Evolutionary conservation across 345 rosid genomes (phyloP), one percentile per base, ranked within the genome.

Genomic region (Jatropha curcas): DNA sequence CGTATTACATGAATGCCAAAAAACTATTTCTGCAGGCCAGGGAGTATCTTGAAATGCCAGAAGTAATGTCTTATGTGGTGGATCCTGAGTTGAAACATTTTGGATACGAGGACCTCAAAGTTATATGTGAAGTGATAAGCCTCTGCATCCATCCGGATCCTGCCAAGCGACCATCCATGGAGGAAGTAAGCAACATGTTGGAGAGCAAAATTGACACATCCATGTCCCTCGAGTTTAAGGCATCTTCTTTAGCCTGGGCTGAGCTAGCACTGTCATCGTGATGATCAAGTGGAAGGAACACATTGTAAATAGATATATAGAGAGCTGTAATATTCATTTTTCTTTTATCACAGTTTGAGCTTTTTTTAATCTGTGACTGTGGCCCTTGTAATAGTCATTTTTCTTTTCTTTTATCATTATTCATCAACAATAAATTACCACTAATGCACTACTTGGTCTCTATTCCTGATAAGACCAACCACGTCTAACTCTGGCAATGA

Each of bases 221-320:
- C 2, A 67, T 89, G 19, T 85, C 98, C 0, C 79, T 86, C 2
- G 98, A 89, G 85, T 85, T 90, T 39, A 88, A 85, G 86, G 82
- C 98, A 7, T 88, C 98, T 31, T 87, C 98, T 67, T 79, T 92
- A 83, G 99, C 98, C 9, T 96, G 99, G 98, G 98, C 99, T 0
- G 99, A 96, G 91, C 91, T 88, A 14, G 96, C 96, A 0, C 88
- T 96, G 67, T 83, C 92, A 48, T 88, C 98, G 4, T 91, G 81
- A 89, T 55, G 58, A 52, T 52, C 11, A 11, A 27, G 71, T 71
- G 74, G 69, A 70, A 50, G 80, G 50, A 59, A 48, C 76, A 66
- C 62, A 72, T 71, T 70, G 82, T 84, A 86, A 77, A 86, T 79
- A 62, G 74, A 79, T 69, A 73, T 71, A 73, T 69, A 71, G 52